phyloP scores from a whole-genome alignment of 495 filamentous ascomycete genomes.

The Penicillium robsamsonii region DNA sequence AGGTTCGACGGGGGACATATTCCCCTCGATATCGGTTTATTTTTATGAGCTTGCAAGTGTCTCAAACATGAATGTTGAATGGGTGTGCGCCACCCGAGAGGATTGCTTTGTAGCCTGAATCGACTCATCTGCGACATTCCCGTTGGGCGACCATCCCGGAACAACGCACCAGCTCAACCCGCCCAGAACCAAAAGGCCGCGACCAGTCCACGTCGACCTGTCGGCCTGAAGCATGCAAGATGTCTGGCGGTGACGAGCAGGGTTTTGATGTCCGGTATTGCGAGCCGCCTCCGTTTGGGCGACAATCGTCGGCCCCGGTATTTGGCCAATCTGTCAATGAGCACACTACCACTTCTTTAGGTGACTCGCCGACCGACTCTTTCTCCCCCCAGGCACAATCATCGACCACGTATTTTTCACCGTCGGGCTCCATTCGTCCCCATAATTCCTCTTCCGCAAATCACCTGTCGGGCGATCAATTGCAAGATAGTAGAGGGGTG shows the following conservation, averaged over 20 bases:
- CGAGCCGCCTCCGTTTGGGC: conserved; percentile 37
- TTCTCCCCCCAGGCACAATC: conserved; percentile 28
- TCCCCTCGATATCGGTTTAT: background rate
- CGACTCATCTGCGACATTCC: conserved; percentile 38
- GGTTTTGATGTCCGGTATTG: conserved; percentile 36
- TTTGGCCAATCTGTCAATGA: conserved; percentile 29
- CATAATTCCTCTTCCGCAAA: conserved; percentile 29
- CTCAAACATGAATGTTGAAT: conserved; percentile 42
- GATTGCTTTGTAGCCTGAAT: conserved; percentile 46
- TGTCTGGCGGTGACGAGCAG: conserved; percentile 48
- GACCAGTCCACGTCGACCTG: conserved; percentile 31
- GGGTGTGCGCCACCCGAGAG: conserved; percentile 41
- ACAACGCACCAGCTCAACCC: conserved; percentile 46
- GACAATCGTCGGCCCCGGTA: conserved; percentile 36
- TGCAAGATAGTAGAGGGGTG: conserved; percentile 19
- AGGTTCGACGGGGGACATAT: background rate
- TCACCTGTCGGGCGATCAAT: conserved; percentile 17
- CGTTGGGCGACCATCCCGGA: conserved; percentile 42
- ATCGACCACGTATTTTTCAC: conserved; percentile 29
- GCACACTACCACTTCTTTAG: conserved; percentile 25
- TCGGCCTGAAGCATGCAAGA: conserved; percentile 46
- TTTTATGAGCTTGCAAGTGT: conserved; percentile 9
- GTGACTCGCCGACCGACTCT: conserved; percentile 24
- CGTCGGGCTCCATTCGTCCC: conserved; percentile 21
- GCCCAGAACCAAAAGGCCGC: conserved; percentile 30